These are phyloP conservation scores for Flaveria brownii DNA, from an alignment of 129 eudicot species.

Conservation along the genomic window DNA sequence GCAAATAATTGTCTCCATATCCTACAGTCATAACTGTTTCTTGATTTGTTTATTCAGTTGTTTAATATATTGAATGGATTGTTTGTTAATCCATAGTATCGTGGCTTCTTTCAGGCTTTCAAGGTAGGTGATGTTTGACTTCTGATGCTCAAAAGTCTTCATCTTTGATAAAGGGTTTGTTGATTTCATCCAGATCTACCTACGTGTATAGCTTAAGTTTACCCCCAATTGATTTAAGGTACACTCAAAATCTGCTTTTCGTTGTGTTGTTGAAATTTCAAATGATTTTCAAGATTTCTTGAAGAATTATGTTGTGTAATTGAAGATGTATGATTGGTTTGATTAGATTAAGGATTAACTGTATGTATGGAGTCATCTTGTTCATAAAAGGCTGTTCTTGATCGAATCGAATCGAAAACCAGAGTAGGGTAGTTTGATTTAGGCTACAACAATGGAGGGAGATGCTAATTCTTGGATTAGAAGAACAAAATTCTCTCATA, in stretches of 20 bases:
- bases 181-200: slow-evolving; percentile 25
- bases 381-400: slow-evolving; percentile 14
- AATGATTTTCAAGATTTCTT: slow-evolving; percentile 21
- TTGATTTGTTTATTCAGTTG: slow-evolving; percentile 15
- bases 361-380: slow-evolving; percentile 25
- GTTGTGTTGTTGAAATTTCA: slow-evolving; percentile 28
- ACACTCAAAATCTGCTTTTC: slow-evolving; percentile 14
- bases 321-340: slow-evolving; percentile 1
- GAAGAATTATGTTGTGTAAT: background rate
- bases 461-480: slow-evolving; percentile 85
- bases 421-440: slow-evolving; percentile 11
- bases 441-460: slow-evolving; percentile 51
- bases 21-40: slow-evolving; percentile 22
- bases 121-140: slow-evolving; percentile 40
- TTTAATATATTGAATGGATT: slow-evolving; percentile 19
- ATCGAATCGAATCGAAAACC: background rate
- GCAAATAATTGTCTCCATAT: slow-evolving; percentile 37
- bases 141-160: slow-evolving; percentile 25
- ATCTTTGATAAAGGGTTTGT: slow-evolving; percentile 21
- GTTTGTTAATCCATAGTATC: background rate
- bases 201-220: background rate
- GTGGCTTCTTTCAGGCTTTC: slow-evolving; percentile 33
- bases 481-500: slow-evolving; percentile 82
- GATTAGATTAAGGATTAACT: slow-evolving; percentile 20
- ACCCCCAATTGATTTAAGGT: slow-evolving; percentile 21